Percentiles rank a stretch among this genome's conserved stretches.
These are phyloP conservation scores for Anisodus acutangulus DNA, from an alignment of 257 asterid species.

Conservation along the genomic window DNA sequence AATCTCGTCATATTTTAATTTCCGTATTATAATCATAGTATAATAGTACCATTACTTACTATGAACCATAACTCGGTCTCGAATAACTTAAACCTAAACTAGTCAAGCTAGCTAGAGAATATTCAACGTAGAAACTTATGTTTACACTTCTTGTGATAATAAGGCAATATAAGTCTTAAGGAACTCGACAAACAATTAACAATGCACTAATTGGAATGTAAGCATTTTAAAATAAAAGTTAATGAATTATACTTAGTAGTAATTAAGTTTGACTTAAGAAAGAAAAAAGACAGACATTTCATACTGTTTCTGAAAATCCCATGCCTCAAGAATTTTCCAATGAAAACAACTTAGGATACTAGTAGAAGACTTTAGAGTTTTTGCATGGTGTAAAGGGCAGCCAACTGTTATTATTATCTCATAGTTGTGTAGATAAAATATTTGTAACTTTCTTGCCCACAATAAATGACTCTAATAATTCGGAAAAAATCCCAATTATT, in stretches of 20 bases:
- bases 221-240: neutral
- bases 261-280: neutral
- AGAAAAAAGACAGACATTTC: constrained; percentile 5
- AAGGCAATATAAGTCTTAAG: neutral
- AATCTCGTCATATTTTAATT: too few species aligned
- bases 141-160: too few species aligned
- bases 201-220: neutral
- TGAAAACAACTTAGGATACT: neutral
- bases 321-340: neutral
- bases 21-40: too few species aligned
- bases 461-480: neutral
- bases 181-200: neutral
- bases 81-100: too few species aligned
- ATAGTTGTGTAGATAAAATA: neutral
- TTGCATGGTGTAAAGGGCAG: neutral
- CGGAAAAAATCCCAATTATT: neutral
- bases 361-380: neutral
- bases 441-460: constrained; percentile 24
- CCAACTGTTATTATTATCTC: constrained; percentile 6
- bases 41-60: too few species aligned
- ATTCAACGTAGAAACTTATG: too few species aligned
- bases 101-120: too few species aligned
- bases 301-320: neutral
- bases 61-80: too few species aligned
- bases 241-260: neutral